Evolutionary conservation across 768 basidiomycete genomes (phyloP), one percentile per base, ranked within the genome.

Genomic region (Suillus sp.): DNA sequence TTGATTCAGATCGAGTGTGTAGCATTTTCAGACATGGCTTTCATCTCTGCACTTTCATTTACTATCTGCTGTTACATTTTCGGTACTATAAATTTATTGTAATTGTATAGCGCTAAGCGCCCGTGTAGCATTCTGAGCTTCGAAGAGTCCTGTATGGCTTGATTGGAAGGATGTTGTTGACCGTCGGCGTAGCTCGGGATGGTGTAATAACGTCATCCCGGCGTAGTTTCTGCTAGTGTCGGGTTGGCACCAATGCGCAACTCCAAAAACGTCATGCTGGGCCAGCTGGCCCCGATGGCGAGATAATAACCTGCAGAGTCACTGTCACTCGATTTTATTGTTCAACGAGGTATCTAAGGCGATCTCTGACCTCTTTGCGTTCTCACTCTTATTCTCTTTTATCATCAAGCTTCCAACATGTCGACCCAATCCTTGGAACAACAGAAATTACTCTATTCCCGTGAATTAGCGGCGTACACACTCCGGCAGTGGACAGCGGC

Each of bases 81-180:
- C 60, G 34, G 61, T 74, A 72, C 55, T 45, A 54, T 74, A 77
- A 60, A 65, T 69, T 68, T 75, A 68, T 66, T 72, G 75, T 76
- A 76, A 74, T 75, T 40, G 18, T 57, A 57, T 40, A 18, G 27
- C 11, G 27, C 27, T 30, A 56, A 22, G 55, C 55, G 35, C 35
- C 35, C 3, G 25, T 57, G 37, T 57, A 56, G 22, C 55, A 38
- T 57, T 38, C 25, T n/a, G 27, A 32, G 3, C 5, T 25, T 48
- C 4, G 16, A 53, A 32, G 16, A 18, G 50, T 51, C 22, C 13
- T 47, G 9, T 22, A 25, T 42, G 43, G 22, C 48, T 22, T n/a
- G 20, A 9, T 42, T 18, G 20, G 20, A 20, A 7, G 20, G 4
- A 48, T 48, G 27, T 27, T 50, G 27, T 50, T 16, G 25, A 25